Conservation (phyloP, 164 flowering plant species). For the Magnolia officinalis region DNA sequence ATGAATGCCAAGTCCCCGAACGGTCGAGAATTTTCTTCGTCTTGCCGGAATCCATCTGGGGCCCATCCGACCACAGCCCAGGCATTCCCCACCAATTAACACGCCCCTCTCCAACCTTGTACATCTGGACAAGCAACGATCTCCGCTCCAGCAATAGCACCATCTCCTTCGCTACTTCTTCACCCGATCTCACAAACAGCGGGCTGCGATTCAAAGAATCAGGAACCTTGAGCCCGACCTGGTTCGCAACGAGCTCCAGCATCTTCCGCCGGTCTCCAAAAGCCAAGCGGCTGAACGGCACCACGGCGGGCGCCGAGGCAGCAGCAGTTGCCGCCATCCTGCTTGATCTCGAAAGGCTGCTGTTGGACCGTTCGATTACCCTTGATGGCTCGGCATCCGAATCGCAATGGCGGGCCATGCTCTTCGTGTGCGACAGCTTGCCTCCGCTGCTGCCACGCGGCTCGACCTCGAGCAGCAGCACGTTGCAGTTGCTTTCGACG, state of each 20-base stretch:
- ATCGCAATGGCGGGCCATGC: constrained; percentile 22
- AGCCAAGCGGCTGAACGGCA: constrained; percentile 60
- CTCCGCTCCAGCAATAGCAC: constrained; percentile 46
- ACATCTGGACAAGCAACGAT: constrained; percentile 41
- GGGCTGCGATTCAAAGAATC: constrained; percentile 31
- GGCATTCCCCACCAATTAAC: constrained; percentile 23
- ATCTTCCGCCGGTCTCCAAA: constrained; percentile 80
- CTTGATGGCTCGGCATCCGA: constrained; percentile 25
- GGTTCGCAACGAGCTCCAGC: constrained; percentile 55
- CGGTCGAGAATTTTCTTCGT: constrained; percentile 42
- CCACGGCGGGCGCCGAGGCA: constrained; percentile 10
- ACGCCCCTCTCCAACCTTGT: constrained; percentile 32
- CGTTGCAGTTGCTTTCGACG: constrained; percentile 57
- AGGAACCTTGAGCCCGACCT: constrained; percentile 44
- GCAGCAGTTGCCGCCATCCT: constrained; percentile 25
- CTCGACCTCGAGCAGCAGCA: constrained; percentile 75
- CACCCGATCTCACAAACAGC: constrained; percentile 42
- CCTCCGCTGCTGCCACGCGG: constrained; percentile 28
- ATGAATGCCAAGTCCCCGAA: constrained; percentile 21
- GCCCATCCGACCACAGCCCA: constrained; percentile 34
- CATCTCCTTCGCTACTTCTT: constrained; percentile 35
- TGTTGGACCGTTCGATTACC: constrained; percentile 36
- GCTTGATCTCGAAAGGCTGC: constrained; percentile 44
- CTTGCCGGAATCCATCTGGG: constrained; percentile 40
- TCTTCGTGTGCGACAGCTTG: constrained; percentile 40